A percentile compares a stretch with the other conserved stretches of the same genome.
These are phyloP conservation scores for Solanum hybrid DNA, from an alignment of 305 asterid genomes.

Conservation along the genomic window DNA sequence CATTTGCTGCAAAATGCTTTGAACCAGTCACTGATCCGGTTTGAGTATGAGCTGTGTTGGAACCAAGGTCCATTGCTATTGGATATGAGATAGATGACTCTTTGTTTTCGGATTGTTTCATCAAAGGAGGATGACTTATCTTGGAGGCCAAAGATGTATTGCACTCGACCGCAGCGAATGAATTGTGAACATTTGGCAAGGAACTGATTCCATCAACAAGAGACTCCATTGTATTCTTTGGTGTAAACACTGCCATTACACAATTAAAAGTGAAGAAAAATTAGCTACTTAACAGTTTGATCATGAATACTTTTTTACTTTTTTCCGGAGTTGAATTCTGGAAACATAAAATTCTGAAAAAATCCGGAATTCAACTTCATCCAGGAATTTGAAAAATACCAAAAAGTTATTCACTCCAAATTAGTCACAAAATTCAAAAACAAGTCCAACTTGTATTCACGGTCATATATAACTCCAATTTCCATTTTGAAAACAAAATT, in stretches of 20 bases:
- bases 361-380: background rate
- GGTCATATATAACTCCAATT: background rate
- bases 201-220: slow-evolving; percentile 55
- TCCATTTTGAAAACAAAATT: background rate
- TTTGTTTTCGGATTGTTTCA: slow-evolving; percentile 27
- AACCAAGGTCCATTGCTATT: slow-evolving; percentile 22
- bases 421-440: background rate
- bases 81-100: slow-evolving; percentile 30
- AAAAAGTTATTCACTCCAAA: background rate
- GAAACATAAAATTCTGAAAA: background rate
- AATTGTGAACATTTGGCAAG: slow-evolving; percentile 36
- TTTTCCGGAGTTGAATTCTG: background rate
- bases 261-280: slow-evolving; percentile 13
- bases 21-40: slow-evolving; percentile 24
- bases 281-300: background rate
- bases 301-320: background rate
- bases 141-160: slow-evolving; percentile 30
- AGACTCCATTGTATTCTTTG: slow-evolving; percentile 42
- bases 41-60: slow-evolving; percentile 20
- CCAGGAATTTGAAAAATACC: background rate
- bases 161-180: slow-evolving; percentile 26
- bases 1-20: slow-evolving; percentile 23
- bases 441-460: background rate
- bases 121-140: slow-evolving; percentile 37
- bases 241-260: slow-evolving; percentile 25